Conservation (phyloP, 2,329 filamentous ascomycete species). For the Hirsutella rhossiliensis region DNA sequence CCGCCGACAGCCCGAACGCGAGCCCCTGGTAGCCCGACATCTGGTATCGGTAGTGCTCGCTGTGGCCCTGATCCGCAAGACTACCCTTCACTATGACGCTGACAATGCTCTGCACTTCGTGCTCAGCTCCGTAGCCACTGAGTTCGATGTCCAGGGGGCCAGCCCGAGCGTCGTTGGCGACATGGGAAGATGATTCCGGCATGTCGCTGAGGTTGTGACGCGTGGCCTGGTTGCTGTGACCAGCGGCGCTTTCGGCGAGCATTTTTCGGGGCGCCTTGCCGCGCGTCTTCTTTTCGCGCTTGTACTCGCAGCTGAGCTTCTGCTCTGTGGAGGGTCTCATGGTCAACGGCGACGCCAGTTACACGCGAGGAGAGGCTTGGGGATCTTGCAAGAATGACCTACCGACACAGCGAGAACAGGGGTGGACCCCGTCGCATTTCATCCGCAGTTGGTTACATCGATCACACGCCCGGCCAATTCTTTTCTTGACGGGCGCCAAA, state of each 20-base stretch:
- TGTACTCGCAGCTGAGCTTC: conserved; percentile 78
- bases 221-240: conserved; percentile 36
- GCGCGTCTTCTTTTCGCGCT: conserved; percentile 85
- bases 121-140: no score
- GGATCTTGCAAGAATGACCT: conserved; percentile 18
- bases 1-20: no score
- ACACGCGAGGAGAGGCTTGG: no score
- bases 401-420: conserved; percentile 88
- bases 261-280: conserved; percentile 90
- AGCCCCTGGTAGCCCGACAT: no score
- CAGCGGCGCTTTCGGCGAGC: conserved; percentile 59
- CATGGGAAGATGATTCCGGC: conserved; percentile 7
- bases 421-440: conserved; percentile 84
- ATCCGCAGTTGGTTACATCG: conserved; percentile 92
- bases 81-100: no score
- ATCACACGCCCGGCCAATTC: conserved; percentile 88
- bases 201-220: conserved; percentile 19
- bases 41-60: no score
- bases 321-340: conserved; percentile 51
- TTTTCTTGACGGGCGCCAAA: conserved; percentile 64
- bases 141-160: no score
- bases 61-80: no score
- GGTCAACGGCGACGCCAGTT: no score
- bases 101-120: no score
- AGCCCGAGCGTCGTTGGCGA: no score